A percentile compares a stretch with the other conserved stretches of the same genome.
phyloP scores from a whole-genome alignment of 805 yeast genomes.

The Candida parachauliodes region DNA sequence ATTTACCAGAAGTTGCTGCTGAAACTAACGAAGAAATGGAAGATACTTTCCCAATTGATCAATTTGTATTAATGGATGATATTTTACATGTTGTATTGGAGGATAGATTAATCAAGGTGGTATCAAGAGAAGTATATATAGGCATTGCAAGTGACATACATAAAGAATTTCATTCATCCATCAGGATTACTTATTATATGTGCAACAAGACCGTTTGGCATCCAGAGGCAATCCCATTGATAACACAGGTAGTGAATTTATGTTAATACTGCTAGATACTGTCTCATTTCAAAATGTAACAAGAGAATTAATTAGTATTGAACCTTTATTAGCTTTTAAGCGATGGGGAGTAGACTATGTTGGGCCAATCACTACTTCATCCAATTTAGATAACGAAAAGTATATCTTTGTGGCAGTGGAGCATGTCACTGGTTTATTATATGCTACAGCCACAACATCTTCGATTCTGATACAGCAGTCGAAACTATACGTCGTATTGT shows the following conservation, averaged over 20 bases:
- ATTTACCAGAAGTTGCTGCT: no score
- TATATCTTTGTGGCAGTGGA: slow-evolving; percentile 3
- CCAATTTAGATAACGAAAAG: neutral
- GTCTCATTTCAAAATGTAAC: neutral
- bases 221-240: neutral
- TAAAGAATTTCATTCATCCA: neutral
- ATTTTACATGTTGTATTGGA: neutral
- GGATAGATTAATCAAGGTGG: neutral
- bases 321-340: neutral
- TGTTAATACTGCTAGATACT: slow-evolving; percentile 1
- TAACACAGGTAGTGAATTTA: neutral
- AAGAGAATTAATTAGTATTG: neutral
- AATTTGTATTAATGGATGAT: neutral
- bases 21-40: no score
- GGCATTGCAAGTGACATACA: neutral
- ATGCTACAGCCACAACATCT: neutral
- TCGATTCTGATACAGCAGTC: neutral
- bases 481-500: neutral
- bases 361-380: no score
- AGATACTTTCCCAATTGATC: no score
- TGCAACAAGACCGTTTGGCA: neutral
- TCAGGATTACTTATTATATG: neutral
- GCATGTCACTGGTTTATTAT: slow-evolving; percentile 1
- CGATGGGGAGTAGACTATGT: slow-evolving; percentile 2
- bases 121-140: neutral